Evolutionary conservation across 768 basidiomycete species (phyloP), one percentile per base, ranked within the genome.

Genomic region (Ramaria sp.): DNA sequence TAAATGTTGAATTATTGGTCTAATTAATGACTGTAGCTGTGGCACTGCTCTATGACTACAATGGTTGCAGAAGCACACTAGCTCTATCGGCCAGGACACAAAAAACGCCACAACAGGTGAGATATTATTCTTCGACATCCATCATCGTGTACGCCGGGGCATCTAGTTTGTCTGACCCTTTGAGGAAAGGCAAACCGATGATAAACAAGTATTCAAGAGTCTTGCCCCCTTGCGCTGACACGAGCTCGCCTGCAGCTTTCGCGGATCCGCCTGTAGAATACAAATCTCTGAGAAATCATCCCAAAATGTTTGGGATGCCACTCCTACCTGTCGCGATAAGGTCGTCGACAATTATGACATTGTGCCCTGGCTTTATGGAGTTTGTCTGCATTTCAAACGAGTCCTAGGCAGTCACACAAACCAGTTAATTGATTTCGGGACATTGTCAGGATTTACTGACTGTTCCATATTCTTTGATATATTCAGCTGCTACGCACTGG

Each of bases 371-470:
- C 62, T 79, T 71, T 66, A 99, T 89, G 10, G 87, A 84, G 53
- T 84, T 89, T 19, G 80, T 77, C 71, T 98, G 96, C 81, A 98
- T 93, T 71, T 98, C 92, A 64, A 98, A 96, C n/a, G 79, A 74
- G 66, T 98, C 95, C 91, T 93, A 58, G n/a, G 13, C 22, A 47
- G 12, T 31, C 12, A 1, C 7, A 31, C 9, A 42, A 11, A 41
- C 45, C 38, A 17, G 46, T n/a, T 31, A 20, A 34, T n/a, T 48
- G n/a, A 24, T 51, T 11, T 50, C 56, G 13, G 41, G 46, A 15
- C 43, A 22, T 34, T 20, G 39, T 31, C 58, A 39, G 47, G 19
- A 38, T 3, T 50, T 4, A 71, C 83, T 67, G 62, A 91, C 91
- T n/a, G 70, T 65, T 46, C 93, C 94, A 63, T 97, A 96, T 68